phyloP scores from a whole-genome alignment of 2,329 filamentous ascomycete species.

The Tolypocladium guangdongense region DNA sequence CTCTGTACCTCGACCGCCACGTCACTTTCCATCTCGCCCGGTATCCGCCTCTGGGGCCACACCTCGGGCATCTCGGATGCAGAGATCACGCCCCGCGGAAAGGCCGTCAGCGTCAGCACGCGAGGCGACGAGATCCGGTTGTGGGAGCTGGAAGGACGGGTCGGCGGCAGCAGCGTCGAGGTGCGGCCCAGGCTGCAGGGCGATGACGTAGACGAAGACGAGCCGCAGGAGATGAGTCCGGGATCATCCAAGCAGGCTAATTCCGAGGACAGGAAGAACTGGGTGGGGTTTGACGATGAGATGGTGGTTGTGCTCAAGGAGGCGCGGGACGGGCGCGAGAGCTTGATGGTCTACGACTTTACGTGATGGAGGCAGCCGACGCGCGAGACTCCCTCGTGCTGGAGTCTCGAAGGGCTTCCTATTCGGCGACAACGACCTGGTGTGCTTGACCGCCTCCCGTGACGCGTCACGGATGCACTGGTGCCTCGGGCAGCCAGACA shows the following conservation, averaged over 20 bases:
- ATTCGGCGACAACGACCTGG: background rate
- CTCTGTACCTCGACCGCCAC: constrained; percentile 64
- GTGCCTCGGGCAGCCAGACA: background rate
- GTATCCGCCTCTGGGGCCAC: constrained; percentile 78
- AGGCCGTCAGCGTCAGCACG: constrained; percentile 79
- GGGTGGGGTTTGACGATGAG: constrained; percentile 85
- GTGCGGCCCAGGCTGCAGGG: constrained; percentile 29
- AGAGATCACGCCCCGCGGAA: constrained; percentile 73
- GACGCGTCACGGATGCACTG: background rate
- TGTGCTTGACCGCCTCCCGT: background rate
- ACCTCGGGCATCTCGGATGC: constrained; percentile 82
- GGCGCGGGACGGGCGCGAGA: constrained; percentile 54
- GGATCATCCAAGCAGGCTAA: constrained; percentile 5
- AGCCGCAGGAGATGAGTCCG: background rate
- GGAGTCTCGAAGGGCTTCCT: background rate
- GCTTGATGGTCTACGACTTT: constrained; percentile 80
- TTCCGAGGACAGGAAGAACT: constrained; percentile 42
- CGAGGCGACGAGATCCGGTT: constrained; percentile 71
- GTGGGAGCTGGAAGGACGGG: constrained; percentile 77
- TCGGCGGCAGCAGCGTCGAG: constrained; percentile 41
- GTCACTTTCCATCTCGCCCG: constrained; percentile 57
- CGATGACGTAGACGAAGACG: constrained; percentile 9
- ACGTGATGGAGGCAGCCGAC: constrained; percentile 25
- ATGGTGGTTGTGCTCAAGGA: constrained; percentile 81
- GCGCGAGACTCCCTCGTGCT: background rate